Evolutionary conservation across 2,329 filamentous ascomycete species (phyloP).

Genomic region (Neopestalotiopsis sp.): DNA sequence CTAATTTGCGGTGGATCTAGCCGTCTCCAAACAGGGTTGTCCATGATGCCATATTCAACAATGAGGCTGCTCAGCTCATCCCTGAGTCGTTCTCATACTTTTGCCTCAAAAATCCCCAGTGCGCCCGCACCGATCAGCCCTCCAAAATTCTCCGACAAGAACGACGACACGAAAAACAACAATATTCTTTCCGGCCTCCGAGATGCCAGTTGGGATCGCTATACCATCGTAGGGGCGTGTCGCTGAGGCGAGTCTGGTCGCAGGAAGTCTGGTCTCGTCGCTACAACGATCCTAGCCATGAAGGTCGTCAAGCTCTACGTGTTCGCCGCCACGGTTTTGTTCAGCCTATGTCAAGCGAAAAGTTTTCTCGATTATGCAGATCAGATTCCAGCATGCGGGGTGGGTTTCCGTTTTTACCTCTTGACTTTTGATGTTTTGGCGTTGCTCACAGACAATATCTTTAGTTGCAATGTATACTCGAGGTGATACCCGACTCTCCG

Average conservation of each 20-base stretch:
- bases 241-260: not conserved
- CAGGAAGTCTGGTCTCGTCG: not conserved
- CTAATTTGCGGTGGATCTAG: not conserved
- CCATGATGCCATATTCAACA: not conserved
- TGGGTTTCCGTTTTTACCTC: not conserved
- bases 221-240: not conserved
- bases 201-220: not conserved
- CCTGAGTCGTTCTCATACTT: not conserved
- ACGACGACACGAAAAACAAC: not conserved
- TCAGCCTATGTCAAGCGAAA: slow-evolving; percentile 5
- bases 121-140: not conserved
- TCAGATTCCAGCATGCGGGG: slow-evolving; percentile 11
- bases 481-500: slow-evolving; percentile 16
- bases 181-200: not conserved
- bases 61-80: not conserved
- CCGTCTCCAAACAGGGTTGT: not conserved
- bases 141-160: not conserved
- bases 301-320: not conserved
- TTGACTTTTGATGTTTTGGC: not conserved
- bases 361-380: slow-evolving; percentile 12
- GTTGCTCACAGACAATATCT: not conserved
- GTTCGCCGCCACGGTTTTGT: not conserved
- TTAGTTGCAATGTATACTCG: slow-evolving; percentile 18
- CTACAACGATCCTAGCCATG: not conserved
- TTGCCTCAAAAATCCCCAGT: not conserved